Percentiles rank a stretch among this genome's conserved stretches.
phyloP scores from a whole-genome alignment of 164 flowering plant genomes.

The Echeveria elegans region DNA sequence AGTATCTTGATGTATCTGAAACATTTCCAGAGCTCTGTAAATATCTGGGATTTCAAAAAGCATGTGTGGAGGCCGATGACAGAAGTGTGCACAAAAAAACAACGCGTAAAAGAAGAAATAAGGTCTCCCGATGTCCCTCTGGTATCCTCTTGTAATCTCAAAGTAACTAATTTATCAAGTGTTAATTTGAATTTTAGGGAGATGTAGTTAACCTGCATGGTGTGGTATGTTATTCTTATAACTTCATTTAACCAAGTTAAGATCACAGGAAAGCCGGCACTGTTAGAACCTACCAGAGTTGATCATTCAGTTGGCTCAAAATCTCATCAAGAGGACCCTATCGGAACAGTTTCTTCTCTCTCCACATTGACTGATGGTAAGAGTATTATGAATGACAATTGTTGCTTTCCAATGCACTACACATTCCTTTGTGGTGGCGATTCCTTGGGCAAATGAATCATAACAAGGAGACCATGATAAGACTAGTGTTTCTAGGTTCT shows the following conservation, averaged over 20 bases:
- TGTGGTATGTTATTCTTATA: constrained; percentile 21
- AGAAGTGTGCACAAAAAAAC: constrained; percentile 48
- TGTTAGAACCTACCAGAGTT: constrained; percentile 22
- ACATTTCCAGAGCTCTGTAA: constrained; percentile 56
- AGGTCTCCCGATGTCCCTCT: constrained; percentile 27
- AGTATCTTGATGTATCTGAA: constrained; percentile 12
- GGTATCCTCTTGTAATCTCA: constrained; percentile 64
- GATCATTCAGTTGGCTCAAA: constrained; percentile 28
- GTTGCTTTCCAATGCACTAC: background rate
- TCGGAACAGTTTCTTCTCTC: constrained; percentile 18
- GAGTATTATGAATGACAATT: background rate
- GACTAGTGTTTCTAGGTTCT: background rate
- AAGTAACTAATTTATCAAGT: background rate
- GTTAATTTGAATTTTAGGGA: too few species aligned
- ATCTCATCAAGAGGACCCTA: constrained; percentile 25
- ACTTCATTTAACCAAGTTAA: constrained; percentile 30
- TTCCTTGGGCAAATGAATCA: background rate
- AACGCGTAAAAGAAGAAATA: constrained; percentile 63
- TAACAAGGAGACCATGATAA: background rate
- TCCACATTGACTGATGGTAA: constrained; percentile 29
- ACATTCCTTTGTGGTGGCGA: background rate
- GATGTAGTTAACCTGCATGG: background rate
- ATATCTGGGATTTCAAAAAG: constrained; percentile 31
- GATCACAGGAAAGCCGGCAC: constrained; percentile 26
- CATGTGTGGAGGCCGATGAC: constrained; percentile 28